Evolutionary conservation across 2,329 filamentous ascomycete species (phyloP), one percentile per base, ranked within the genome.

Genomic region (Stenocarpella maydis): DNA sequence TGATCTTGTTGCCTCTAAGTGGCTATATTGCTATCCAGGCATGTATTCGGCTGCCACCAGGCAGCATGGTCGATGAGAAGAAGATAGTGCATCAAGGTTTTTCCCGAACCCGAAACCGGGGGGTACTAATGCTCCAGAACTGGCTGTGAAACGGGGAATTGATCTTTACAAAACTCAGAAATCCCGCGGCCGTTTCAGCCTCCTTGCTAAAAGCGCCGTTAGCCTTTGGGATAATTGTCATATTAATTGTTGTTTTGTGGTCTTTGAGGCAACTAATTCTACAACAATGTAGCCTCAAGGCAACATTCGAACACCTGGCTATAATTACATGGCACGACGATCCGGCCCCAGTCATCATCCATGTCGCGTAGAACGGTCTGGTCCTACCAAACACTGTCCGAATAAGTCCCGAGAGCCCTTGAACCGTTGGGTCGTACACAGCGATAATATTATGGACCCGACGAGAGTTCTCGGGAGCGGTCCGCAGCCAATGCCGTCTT

Each of bases 21-120:
- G 19, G 47, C 41, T 6, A 61, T 41, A 24, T 4, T 61, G 19
- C 58, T 61, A 4, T 61, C 47, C 19, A 61, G 47, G 28, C 58
- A 61, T 21, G 58, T 61, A 19, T 61, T 61, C 6, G 58, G 41
- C 58, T 47, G 41, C 58, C 58, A 61, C n/a, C 47, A 61, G 4
- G 58, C 58, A 17, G 58, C 58, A 4, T 61, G 58, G 41, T 61
- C 58, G 14, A 41, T 61, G 41, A 61, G 47, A 7, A 41, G 58
- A 7, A 41, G 58, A 7, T 47, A 61, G 10, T 3, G 5, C 58
- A 34, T 41, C 8, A 61, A 21, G 5, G 0, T 34, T 5, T n/a
- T 10, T 1, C n/a, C 19, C 31, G 41, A 47, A 10, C 19, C 41
- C 24, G 26, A 12, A 31, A n/a, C 41, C 9, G 26, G 21, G 14